These are phyloP conservation scores for Leishmania arabica DNA, from an alignment of 208 protist genomes.

Conservation along the genomic window DNA sequence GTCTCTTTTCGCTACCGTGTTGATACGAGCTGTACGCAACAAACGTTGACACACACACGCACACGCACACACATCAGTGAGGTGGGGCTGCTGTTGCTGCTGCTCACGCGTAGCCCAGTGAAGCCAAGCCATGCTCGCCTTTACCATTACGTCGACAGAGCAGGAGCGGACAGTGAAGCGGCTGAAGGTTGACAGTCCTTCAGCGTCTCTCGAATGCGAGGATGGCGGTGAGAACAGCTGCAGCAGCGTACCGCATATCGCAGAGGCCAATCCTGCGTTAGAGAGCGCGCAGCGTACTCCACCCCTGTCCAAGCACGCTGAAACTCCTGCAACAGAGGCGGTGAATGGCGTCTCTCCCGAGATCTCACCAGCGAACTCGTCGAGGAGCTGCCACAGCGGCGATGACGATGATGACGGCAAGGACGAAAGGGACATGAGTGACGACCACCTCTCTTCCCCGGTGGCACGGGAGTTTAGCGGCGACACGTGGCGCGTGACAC, in stretches of 20 bases:
- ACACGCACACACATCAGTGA: too few relatives aligned
- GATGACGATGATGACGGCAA: background rate
- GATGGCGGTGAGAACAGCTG: background rate
- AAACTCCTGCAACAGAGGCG: background rate
- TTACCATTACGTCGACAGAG: background rate
- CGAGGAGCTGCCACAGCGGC: background rate
- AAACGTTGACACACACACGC: too few relatives aligned
- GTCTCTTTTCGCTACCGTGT: background rate
- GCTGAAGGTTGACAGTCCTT: constrained; percentile 28
- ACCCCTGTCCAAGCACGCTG: background rate
- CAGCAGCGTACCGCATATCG: background rate
- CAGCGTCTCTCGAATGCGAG: constrained; percentile 6
- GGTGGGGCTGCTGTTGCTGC: background rate
- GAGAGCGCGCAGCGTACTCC: background rate
- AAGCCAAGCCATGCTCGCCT: constrained; percentile 14
- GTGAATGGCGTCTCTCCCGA: constrained; percentile 4
- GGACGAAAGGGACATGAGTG: background rate
- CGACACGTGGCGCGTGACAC: background rate
- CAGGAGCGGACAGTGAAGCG: constrained; percentile 24
- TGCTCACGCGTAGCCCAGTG: background rate
- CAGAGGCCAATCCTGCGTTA: background rate
- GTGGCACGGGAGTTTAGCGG: background rate
- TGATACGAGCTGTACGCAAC: background rate
- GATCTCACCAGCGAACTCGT: background rate
- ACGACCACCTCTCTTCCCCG: background rate